A percentile compares a stretch with the other conserved stretches of the same genome.
These are phyloP conservation scores for Cryptomeria japonica DNA, from an alignment of 75 land plant genomes.

Conservation along the genomic window DNA sequence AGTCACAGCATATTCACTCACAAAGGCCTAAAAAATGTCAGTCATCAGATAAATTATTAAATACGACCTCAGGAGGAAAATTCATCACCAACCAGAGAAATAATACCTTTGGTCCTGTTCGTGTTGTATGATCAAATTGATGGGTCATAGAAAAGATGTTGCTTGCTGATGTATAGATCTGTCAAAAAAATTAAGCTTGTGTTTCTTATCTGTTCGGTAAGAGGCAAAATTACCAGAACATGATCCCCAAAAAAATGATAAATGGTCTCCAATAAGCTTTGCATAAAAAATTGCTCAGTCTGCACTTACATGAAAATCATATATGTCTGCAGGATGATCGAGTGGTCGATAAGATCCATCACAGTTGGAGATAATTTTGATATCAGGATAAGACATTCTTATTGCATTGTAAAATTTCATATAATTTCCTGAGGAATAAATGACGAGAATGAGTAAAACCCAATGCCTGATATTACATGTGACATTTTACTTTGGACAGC, in stretches of 20 bases:
- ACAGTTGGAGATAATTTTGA: constrained; percentile 83
- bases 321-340: constrained; percentile 93
- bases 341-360: constrained; percentile 70
- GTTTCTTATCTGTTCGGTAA: background rate
- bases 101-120: constrained; percentile 88
- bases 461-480: background rate
- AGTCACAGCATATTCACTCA: constrained; percentile 96
- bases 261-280: background rate
- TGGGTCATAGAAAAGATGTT: constrained; percentile 63
- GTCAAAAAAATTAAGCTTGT: constrained; percentile 4
- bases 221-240: background rate
- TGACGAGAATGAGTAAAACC: background rate
- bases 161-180: constrained; percentile 69
- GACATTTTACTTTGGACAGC: background rate
- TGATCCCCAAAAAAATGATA: constrained; percentile 1
- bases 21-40: constrained; percentile 67
- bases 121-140: constrained; percentile 65
- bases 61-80: background rate
- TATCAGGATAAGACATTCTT: constrained; percentile 81
- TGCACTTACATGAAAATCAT: constrained; percentile 88
- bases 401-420: constrained; percentile 82
- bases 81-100: background rate
- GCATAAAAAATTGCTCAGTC: background rate
- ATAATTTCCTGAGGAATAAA: constrained; percentile 67
- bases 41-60: background rate